Evolutionary conservation across 2,329 filamentous ascomycete species (phyloP).

Genomic region (Aspergillus aculeatus): DNA sequence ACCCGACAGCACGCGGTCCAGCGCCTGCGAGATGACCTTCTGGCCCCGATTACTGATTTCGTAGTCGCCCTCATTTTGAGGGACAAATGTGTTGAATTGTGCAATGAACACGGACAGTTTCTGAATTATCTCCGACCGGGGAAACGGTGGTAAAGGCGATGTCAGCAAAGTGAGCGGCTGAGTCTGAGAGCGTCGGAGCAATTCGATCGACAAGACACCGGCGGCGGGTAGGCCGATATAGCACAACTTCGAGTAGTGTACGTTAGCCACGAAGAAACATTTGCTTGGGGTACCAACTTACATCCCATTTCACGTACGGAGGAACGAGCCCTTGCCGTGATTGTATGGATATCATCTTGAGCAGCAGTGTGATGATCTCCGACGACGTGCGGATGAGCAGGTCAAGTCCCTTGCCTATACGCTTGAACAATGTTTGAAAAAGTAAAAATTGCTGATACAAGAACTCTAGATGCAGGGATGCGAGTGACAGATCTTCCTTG

Average conservation of each 20-base stretch:
- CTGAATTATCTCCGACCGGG: slow-evolving; percentile 23
- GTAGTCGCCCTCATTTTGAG: slow-evolving; percentile 14
- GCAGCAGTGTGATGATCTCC: slow-evolving; percentile 5
- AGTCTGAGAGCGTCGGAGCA: slow-evolving; percentile 21
- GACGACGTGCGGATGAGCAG: not conserved
- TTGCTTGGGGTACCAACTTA: not conserved
- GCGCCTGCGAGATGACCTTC: slow-evolving; percentile 15
- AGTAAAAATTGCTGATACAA: slow-evolving; percentile 24
- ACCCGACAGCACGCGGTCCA: slow-evolving; percentile 17
- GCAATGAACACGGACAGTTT: slow-evolving; percentile 23
- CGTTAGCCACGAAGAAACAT: not conserved
- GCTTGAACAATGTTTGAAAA: slow-evolving; percentile 18
- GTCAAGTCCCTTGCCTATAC: slow-evolving; percentile 9
- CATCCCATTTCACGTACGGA: slow-evolving; percentile 1
- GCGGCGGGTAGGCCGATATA: slow-evolving; percentile 26
- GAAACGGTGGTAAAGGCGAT: slow-evolving; percentile 3
- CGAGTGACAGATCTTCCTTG: not conserved
- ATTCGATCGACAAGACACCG: slow-evolving; percentile 20
- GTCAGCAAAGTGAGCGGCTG: not conserved
- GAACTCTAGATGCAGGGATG: slow-evolving; percentile 17
- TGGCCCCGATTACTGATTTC: slow-evolving; percentile 11
- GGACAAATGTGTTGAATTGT: slow-evolving; percentile 13
- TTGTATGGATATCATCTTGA: slow-evolving; percentile 5
- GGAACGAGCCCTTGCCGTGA: not conserved
- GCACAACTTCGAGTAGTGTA: slow-evolving; percentile 6